Percentiles rank a stretch among this genome's conserved stretches.
Conservation (phyloP, 139 green algal genomes). For the Zygnema cylindricum region DNA sequence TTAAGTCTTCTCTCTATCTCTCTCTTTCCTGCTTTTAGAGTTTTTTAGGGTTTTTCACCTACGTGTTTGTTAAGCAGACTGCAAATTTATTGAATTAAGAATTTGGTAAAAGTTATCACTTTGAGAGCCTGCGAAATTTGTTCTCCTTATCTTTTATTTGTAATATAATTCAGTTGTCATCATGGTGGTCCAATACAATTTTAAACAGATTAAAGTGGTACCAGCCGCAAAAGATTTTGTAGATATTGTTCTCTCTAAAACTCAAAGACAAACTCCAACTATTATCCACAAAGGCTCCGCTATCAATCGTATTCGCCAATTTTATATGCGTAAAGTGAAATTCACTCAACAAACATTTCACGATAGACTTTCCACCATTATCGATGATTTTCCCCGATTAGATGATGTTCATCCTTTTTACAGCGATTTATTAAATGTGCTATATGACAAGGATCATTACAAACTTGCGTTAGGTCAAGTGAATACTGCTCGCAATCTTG, state of each 20-base stretch:
- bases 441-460: constrained; percentile 99
- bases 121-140: too few relatives aligned
- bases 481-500: constrained; percentile 89
- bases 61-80: too few relatives aligned
- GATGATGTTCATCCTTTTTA: constrained; percentile 99
- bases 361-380: constrained; percentile 88
- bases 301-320: constrained; percentile 95
- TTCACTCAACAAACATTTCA: constrained; percentile 93
- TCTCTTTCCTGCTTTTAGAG: too few relatives aligned
- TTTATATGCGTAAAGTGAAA: constrained; percentile 99
- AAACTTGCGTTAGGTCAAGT: constrained; percentile 96
- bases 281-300: constrained; percentile 94
- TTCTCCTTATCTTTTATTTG: too few relatives aligned
- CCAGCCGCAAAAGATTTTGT: constrained; percentile 94
- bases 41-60: too few relatives aligned
- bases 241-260: constrained; percentile 95
- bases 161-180: too few relatives aligned
- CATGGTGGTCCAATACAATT: constrained; percentile 90
- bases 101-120: too few relatives aligned
- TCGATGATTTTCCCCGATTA: constrained; percentile 94
- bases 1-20: too few relatives aligned
- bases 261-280: constrained; percentile 96
- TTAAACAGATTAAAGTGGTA: constrained; percentile 92
- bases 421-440: constrained; percentile 95
- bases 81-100: too few relatives aligned